Conservation (phyloP, 2,329 filamentous ascomycete genomes). For the Cercospora zeina region DNA sequence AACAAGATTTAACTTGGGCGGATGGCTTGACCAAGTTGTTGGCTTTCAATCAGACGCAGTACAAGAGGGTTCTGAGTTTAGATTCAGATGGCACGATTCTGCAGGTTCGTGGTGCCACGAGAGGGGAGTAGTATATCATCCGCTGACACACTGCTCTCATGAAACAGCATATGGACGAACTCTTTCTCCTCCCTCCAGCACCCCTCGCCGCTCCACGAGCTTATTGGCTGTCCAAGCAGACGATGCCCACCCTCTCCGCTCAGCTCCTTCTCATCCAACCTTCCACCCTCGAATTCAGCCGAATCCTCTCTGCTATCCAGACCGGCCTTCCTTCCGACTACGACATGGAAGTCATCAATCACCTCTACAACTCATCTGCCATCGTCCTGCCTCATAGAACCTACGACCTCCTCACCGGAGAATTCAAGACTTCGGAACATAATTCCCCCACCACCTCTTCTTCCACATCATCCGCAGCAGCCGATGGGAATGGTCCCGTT, state of each 20-base stretch:
- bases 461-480: background rate
- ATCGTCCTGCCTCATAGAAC: constrained; percentile 64
- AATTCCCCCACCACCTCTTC: background rate
- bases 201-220: constrained; percentile 67
- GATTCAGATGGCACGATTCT: constrained; percentile 65
- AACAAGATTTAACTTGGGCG: constrained; percentile 57
- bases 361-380: constrained; percentile 59
- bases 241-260: constrained; percentile 57
- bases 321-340: constrained; percentile 47
- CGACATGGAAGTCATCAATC: constrained; percentile 69
- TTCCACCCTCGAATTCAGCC: constrained; percentile 38
- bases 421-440: constrained; percentile 57
- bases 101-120: constrained; percentile 40
- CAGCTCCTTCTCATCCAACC: constrained; percentile 62
- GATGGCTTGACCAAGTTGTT: constrained; percentile 67
- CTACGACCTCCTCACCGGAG: constrained; percentile 62
- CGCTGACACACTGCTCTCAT: background rate
- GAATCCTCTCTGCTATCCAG: constrained; percentile 48
- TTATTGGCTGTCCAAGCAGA: constrained; percentile 57
- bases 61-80: constrained; percentile 57
- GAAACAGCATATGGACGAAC: constrained; percentile 58
- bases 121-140: background rate
- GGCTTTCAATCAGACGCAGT: constrained; percentile 65
- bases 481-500: background rate
- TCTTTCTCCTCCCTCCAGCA: constrained; percentile 64